Evolutionary conservation across 805 yeast species (phyloP).

Genomic region (Cyberlindnera euphorbiiphila): DNA sequence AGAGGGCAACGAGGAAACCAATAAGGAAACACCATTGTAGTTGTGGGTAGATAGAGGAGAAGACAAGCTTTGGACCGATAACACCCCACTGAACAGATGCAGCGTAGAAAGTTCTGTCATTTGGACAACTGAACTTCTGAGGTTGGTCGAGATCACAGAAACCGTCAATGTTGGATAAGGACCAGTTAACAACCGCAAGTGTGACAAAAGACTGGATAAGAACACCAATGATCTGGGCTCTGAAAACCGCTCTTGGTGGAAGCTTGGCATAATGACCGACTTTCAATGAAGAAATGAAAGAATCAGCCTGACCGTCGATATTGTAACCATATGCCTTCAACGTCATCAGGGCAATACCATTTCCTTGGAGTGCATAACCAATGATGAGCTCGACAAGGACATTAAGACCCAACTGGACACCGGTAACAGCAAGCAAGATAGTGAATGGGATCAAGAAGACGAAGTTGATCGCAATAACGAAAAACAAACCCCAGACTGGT

Average conservation of each 20-base stretch:
- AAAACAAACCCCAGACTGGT: slow-evolving; percentile 61
- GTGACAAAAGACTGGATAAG: slow-evolving; percentile 31
- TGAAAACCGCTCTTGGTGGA: slow-evolving; percentile 56
- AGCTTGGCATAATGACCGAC: slow-evolving; percentile 49
- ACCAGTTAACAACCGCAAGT: slow-evolving; percentile 35
- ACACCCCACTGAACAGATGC: slow-evolving; percentile 46
- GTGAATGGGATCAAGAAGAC: slow-evolving; percentile 49
- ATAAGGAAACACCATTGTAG: slow-evolving; percentile 61
- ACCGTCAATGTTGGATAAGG: slow-evolving; percentile 30
- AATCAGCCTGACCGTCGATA: slow-evolving; percentile 61
- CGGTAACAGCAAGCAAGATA: slow-evolving; percentile 45
- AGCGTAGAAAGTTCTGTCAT: slow-evolving; percentile 37
- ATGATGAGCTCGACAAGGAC: slow-evolving; percentile 53
- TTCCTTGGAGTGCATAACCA: slow-evolving; percentile 49
- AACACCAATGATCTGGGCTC: slow-evolving; percentile 38
- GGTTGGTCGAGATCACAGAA: slow-evolving; percentile 34
- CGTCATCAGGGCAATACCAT: slow-evolving; percentile 49
- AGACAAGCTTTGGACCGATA: slow-evolving; percentile 52
- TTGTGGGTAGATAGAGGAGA: slow-evolving; percentile 54
- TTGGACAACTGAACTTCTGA: slow-evolving; percentile 40
- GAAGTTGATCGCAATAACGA: slow-evolving; percentile 47
- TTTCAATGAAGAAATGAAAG: slow-evolving; percentile 45
- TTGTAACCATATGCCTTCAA: slow-evolving; percentile 53
- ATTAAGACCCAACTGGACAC: slow-evolving; percentile 44
- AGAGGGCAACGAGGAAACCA: slow-evolving; percentile 39